A percentile compares a stretch with the other conserved stretches of the same genome.
Evolutionary conservation across 805 yeast species (phyloP).

Genomic region (Metschnikowia kunwiensis): DNA sequence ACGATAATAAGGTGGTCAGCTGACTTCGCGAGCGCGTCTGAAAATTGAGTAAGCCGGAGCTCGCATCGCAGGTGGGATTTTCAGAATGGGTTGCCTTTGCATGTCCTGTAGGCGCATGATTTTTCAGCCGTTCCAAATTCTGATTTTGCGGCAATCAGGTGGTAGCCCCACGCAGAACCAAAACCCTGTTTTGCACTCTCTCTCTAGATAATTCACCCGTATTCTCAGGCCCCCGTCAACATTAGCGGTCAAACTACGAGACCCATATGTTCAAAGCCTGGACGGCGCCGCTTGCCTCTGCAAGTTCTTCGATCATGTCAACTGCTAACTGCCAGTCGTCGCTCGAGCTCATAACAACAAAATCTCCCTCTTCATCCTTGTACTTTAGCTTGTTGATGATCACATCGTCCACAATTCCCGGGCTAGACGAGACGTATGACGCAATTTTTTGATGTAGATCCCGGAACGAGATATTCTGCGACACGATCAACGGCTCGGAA

Average conservation of each 20-base stretch:
- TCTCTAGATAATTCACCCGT: too few relatives aligned
- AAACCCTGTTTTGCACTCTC: too few relatives aligned
- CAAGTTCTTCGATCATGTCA: conserved; percentile 48
- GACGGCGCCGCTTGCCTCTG: conserved; percentile 18
- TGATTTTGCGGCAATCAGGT: too few relatives aligned
- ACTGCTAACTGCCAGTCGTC: conserved; percentile 88
- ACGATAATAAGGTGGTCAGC: conserved; percentile 13
- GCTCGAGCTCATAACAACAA: conserved; percentile 75
- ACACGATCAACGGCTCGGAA: conserved; percentile 26
- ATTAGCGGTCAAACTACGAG: conserved; percentile 23
- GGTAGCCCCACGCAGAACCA: too few relatives aligned
- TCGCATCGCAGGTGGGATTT: too few relatives aligned
- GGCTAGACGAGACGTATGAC: conserved; percentile 42
- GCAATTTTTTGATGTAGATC: conserved; percentile 68
- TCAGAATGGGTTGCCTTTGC: too few relatives aligned
- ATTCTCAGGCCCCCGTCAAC: too few relatives aligned
- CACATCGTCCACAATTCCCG: conserved; percentile 55
- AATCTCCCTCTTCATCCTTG: conserved; percentile 94
- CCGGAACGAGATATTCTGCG: conserved; percentile 31
- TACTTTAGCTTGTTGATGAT: conserved; percentile 60
- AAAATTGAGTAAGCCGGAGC: too few relatives aligned
- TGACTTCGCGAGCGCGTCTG: conserved; percentile 5
- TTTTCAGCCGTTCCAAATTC: not conserved
- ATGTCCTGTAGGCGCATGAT: too few relatives aligned
- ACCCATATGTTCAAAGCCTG: conserved; percentile 41